phyloP scores from a whole-genome alignment of 352 stramenopile genomes.

The Globisporangium rhizosaccharum region DNA sequence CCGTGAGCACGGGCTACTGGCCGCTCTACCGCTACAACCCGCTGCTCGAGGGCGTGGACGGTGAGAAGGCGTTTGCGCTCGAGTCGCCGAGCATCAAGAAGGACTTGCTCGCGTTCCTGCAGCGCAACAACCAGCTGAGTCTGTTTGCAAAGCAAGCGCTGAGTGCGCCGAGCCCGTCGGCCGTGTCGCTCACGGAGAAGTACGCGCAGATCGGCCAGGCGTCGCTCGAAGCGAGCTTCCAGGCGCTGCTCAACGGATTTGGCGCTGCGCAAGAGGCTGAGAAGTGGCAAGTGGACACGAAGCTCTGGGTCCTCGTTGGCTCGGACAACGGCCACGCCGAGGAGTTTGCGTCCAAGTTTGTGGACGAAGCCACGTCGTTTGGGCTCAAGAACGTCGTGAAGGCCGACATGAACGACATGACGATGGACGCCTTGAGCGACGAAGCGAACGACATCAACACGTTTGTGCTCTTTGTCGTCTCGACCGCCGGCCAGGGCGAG shows the following conservation, averaged over 20 bases:
- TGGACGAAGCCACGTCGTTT: conserved; percentile 61
- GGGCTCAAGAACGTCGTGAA: conserved; percentile 75
- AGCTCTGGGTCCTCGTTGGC: conserved; percentile 72
- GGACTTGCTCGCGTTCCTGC: conserved; percentile 85
- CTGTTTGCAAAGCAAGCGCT: conserved; percentile 81
- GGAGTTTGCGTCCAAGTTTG: conserved; percentile 64
- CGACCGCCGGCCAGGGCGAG: conserved; percentile 76
- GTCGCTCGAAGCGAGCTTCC: conserved; percentile 80
- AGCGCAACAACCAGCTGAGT: conserved; percentile 88
- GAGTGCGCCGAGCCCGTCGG: conserved; percentile 20
- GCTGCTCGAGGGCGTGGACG: conserved; percentile 59
- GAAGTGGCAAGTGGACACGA: conserved; percentile 62
- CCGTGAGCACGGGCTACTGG: conserved; percentile 87
- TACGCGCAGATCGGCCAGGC: conserved; percentile 78
- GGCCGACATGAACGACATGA: conserved; percentile 83
- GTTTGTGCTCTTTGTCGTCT: conserved; percentile 72
- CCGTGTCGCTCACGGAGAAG: conserved; percentile 47
- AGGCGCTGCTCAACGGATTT: conserved; percentile 70
- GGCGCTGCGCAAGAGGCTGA: conserved; percentile 28
- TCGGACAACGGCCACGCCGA: conserved; percentile 74
- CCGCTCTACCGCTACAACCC: conserved; percentile 92
- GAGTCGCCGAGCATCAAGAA: conserved; percentile 90
- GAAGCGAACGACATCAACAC: conserved; percentile 69
- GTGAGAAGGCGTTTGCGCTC: conserved; percentile 86
- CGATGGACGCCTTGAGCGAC: conserved; percentile 57